Evolutionary conservation across 768 basidiomycete genomes (phyloP).

Genomic region (Termitomyces heimii): DNA sequence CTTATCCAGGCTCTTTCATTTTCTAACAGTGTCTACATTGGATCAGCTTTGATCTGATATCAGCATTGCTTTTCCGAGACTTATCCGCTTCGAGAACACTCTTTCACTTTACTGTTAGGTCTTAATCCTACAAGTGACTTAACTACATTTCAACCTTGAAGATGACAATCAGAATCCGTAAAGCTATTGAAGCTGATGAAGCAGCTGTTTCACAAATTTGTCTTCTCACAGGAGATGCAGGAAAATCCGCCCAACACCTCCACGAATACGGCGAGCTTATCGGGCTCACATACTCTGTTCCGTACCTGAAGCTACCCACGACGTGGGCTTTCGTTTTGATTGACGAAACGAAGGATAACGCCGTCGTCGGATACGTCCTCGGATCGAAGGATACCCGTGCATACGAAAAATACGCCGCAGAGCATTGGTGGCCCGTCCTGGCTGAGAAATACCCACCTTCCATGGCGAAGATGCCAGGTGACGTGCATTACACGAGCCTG

Average conservation of each 20-base stretch:
- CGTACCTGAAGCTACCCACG: slow-evolving; percentile 63
- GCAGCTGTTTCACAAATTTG: slow-evolving; percentile 64
- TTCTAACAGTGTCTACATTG: not conserved
- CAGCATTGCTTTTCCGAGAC: not conserved
- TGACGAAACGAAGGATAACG: slow-evolving; percentile 32
- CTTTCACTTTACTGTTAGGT: not conserved
- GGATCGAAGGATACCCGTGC: slow-evolving; percentile 62
- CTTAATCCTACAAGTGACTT: too few species aligned
- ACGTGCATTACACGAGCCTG: slow-evolving; percentile 36
- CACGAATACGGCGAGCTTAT: slow-evolving; percentile 62
- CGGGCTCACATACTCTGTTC: slow-evolving; percentile 69
- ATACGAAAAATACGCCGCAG: slow-evolving; percentile 49
- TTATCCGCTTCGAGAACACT: not conserved
- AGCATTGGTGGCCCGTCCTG: slow-evolving; percentile 64
- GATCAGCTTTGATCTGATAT: not conserved
- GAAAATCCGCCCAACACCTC: slow-evolving; percentile 53
- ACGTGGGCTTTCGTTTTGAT: slow-evolving; percentile 75
- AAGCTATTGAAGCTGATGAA: slow-evolving; percentile 47
- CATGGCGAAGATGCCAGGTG: slow-evolving; percentile 31
- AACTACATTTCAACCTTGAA: not conserved
- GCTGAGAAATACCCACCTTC: slow-evolving; percentile 46
- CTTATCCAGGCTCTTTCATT: not conserved
- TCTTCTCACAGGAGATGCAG: slow-evolving; percentile 68
- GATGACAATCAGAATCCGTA: slow-evolving; percentile 49
- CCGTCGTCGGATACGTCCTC: slow-evolving; percentile 68